These are phyloP conservation scores for Erodium maritimum DNA, from an alignment of 345 rosid genomes.

Conservation along the genomic window DNA sequence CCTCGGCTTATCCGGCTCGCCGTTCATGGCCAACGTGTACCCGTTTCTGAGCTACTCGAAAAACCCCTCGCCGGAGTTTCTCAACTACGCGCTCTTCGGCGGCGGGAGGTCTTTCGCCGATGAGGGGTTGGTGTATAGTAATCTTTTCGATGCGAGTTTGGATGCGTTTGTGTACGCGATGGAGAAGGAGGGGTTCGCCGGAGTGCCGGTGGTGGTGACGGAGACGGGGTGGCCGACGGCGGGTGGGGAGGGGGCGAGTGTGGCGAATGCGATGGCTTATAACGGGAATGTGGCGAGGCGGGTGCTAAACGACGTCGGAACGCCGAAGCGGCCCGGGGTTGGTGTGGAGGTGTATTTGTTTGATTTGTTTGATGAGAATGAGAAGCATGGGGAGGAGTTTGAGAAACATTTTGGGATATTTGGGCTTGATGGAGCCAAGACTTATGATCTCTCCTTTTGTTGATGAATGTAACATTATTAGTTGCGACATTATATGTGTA, in stretches of 20 bases:
- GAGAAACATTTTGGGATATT: constrained; percentile 28
- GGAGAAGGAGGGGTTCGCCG: constrained; percentile 19
- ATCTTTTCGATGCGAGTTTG: constrained; percentile 21
- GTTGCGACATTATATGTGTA: no score
- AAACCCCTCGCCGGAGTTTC: constrained; percentile 3
- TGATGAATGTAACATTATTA: no score
- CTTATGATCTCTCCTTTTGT: constrained; percentile 17
- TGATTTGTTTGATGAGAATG: constrained; percentile 21
- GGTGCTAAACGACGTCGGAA: constrained; percentile 11
- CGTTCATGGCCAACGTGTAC: constrained; percentile 25
- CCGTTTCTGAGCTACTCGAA: constrained; percentile 15
- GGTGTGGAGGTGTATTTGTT: constrained; percentile 20
- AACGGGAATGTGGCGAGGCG: constrained; percentile 19
- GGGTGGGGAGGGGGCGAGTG: constrained; percentile 18
- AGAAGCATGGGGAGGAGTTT: constrained; percentile 15
- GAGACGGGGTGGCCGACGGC: constrained; percentile 33
- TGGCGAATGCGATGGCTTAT: constrained; percentile 13
- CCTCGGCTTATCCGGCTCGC: constrained; percentile 14
- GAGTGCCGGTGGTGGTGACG: constrained; percentile 15
- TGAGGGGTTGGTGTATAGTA: constrained; percentile 7
- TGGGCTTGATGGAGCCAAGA: constrained; percentile 18
- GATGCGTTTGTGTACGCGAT: constrained; percentile 18
- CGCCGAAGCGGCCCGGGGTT: constrained; percentile 21
- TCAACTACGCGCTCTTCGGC: constrained; percentile 16
- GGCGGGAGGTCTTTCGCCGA: constrained; percentile 6